Base-by-base conservation (phyloP, 2,329 filamentous ascomycete species). In the Dactylonectria estremocensis region DNA sequence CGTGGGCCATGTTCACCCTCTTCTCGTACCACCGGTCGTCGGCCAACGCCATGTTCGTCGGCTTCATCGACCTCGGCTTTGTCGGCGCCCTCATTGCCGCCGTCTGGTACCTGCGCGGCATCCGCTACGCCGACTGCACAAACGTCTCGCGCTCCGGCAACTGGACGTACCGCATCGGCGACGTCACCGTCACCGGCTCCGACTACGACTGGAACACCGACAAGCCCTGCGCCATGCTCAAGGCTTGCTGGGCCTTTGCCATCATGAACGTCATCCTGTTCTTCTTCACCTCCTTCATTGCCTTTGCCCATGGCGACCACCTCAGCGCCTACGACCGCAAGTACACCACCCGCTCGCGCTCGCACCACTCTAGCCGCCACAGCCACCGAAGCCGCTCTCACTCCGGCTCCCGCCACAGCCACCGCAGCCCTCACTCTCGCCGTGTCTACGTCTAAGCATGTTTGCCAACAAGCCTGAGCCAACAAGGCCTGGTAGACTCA, bases 201-300 rank as follows among this genome's bases (percentile, higher is more conserved):
- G 82, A 82, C 58, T 86, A 89, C 66, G 80, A 86, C 48, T 77
- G 91, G 46, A 80, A 87, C 60, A 80, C 91, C 43, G 87, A 93
- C 81, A 95, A 95, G 86, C 89, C 90, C 5, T 98, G 95, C 83
- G 89, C 92, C 56, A 96, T 98, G 94, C 89, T 97, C 77, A 98
- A 98, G 88, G 92, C 95, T 1, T 88, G 86, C 72, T 98, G 94
- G 82, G 95, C 94, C 3, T 91, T 98, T 73, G 94, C 89, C 55
- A 98, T 98, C 80, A 97, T 98, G 87, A 93, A 96, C 80, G 85
- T 86, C 72, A 84, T 96, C 71, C 91, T 95, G 79, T 97, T 97
- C 83, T 91, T 92, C 79, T 84, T 92, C 77, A 96, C 94, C 3
- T 88, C 90, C 58, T 82, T 95, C 31, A 84, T 96, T 49, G 94